Percentiles rank a stretch among this genome's conserved stretches.
Conservation (phyloP, 1,284 basidiomycete genomes). For the Paramarasmius palmivorus region DNA sequence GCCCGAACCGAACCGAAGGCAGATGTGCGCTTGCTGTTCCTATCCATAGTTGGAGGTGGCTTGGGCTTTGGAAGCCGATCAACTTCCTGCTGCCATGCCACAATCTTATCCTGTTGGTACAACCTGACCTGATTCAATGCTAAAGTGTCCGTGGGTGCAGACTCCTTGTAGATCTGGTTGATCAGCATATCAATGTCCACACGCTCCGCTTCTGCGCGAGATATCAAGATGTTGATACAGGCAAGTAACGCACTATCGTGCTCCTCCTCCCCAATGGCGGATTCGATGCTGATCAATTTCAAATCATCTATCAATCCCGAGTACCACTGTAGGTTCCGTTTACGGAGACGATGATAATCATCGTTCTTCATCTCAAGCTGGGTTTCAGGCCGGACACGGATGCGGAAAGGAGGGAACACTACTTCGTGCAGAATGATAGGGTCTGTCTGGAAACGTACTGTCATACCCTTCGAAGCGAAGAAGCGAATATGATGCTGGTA, state of each 20-base stretch:
- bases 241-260: slow-evolving; percentile 58
- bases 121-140: slow-evolving; percentile 88
- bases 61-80: slow-evolving; percentile 72
- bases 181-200: slow-evolving; percentile 77
- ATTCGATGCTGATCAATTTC: slow-evolving; percentile 72
- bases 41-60: slow-evolving; percentile 42
- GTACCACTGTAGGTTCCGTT: slow-evolving; percentile 75
- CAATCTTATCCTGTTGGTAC: slow-evolving; percentile 90
- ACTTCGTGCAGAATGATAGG: slow-evolving; percentile 84
- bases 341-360: slow-evolving; percentile 81
- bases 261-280: slow-evolving; percentile 75
- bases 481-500: slow-evolving; percentile 93
- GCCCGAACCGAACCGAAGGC: slow-evolving; percentile 68
- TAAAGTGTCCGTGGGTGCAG: slow-evolving; percentile 82
- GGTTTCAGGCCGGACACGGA: slow-evolving; percentile 83
- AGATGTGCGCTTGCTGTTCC: slow-evolving; percentile 53
- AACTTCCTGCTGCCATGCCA: slow-evolving; percentile 94
- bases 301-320: slow-evolving; percentile 71
- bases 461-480: slow-evolving; percentile 84
- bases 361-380: slow-evolving; percentile 88
- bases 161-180: slow-evolving; percentile 80
- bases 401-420: slow-evolving; percentile 85
- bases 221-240: slow-evolving; percentile 68
- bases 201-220: slow-evolving; percentile 73
- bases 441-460: slow-evolving; percentile 90